These are phyloP conservation scores for Heritiera littoralis DNA, from an alignment of 345 rosid species.

Conservation along the genomic window DNA sequence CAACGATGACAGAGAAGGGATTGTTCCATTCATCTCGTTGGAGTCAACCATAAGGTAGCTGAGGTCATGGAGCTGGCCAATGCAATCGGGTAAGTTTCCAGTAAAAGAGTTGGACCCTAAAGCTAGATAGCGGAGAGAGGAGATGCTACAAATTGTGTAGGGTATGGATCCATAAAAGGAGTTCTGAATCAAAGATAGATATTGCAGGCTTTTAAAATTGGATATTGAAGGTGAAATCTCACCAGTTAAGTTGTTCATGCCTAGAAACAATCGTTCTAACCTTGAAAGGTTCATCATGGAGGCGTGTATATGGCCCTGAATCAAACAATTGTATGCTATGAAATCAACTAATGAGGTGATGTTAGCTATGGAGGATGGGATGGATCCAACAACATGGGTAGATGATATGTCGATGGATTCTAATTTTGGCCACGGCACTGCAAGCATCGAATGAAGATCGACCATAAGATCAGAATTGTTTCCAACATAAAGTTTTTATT, in stretches of 20 bases:
- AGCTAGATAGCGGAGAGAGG: neutral
- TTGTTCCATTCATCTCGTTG: slow-evolving; percentile 17
- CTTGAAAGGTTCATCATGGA: slow-evolving; percentile 22
- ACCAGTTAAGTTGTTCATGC: slow-evolving; percentile 16
- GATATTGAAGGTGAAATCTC: slow-evolving; percentile 19
- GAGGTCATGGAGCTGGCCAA: slow-evolving; percentile 22
- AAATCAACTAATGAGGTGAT: slow-evolving; percentile 20
- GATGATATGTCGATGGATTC: slow-evolving; percentile 17
- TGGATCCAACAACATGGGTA: slow-evolving; percentile 21
- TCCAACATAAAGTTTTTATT: slow-evolving; percentile 1
- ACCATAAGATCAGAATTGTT: slow-evolving; percentile 1
- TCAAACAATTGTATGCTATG: slow-evolving; percentile 14
- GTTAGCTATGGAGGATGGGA: slow-evolving; percentile 26
- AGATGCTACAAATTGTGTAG: neutral
- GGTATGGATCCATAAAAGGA: slow-evolving; percentile 26
- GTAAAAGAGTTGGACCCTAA: slow-evolving; percentile 1
- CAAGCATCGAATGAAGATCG: slow-evolving; percentile 27
- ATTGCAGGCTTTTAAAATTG: slow-evolving; percentile 23
- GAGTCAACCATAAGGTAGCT: neutral
- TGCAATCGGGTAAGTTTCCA: slow-evolving; percentile 29
- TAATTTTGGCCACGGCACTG: slow-evolving; percentile 24
- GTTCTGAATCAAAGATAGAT: slow-evolving; percentile 17
- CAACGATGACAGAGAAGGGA: neutral
- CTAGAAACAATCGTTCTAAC: neutral
- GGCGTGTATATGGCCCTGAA: slow-evolving; percentile 28